Conservation (phyloP, 1,284 basidiomycete species). For the Tetrapyrgos nigripes region DNA sequence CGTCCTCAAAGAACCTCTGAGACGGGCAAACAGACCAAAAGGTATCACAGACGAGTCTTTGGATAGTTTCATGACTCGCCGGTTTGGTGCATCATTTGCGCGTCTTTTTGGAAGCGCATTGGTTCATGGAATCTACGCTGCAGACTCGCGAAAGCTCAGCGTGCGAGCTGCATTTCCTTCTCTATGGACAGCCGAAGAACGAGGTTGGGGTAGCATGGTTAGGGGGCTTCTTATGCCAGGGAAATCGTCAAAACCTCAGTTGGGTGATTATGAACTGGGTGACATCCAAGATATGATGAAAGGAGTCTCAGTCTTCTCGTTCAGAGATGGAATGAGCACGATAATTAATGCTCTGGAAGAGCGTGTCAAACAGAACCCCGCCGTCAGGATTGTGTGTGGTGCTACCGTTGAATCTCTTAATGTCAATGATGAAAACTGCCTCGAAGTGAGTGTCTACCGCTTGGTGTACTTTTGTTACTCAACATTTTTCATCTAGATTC, state of each 20-base stretch:
- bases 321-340: conserved; percentile 78
- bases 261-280: conserved; percentile 57
- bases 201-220: conserved; percentile 72
- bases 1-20: conserved; percentile 65
- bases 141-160: conserved; percentile 54
- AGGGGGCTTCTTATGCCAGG: conserved; percentile 59
- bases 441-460: conserved; percentile 42
- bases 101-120: conserved; percentile 54
- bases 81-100: conserved; percentile 80
- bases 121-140: conserved; percentile 24
- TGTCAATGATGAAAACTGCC: conserved; percentile 42
- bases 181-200: conserved; percentile 73
- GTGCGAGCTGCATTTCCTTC: conserved; percentile 80
- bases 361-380: conserved; percentile 51
- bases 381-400: conserved; percentile 64
- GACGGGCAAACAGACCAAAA: conserved; percentile 43
- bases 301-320: conserved; percentile 78
- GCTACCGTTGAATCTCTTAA: conserved; percentile 47
- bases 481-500: background rate
- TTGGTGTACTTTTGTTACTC: background rate
- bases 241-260: conserved; percentile 23
- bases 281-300: conserved; percentile 60
- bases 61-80: conserved; percentile 77
- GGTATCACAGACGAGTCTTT: conserved; percentile 78
- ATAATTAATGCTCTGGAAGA: conserved; percentile 66